phyloP scores from a whole-genome alignment of 306 rosid species.

The Lathyrus tuberosus region DNA sequence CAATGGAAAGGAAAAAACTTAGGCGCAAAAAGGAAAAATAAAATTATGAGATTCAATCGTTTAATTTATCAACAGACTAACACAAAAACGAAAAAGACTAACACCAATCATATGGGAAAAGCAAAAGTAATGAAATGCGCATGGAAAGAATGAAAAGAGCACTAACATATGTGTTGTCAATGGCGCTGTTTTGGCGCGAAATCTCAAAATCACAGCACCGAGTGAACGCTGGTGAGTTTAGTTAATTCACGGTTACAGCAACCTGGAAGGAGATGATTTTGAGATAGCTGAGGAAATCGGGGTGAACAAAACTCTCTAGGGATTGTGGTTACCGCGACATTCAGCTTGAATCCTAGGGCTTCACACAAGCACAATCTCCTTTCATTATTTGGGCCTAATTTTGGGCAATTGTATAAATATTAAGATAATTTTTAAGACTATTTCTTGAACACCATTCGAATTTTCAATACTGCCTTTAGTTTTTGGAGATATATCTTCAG shows the following conservation, averaged over 20 bases:
- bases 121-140: background rate
- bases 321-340: background rate
- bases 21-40: background rate
- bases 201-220: background rate
- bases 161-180: background rate
- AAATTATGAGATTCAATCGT: background rate
- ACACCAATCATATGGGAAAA: too few species aligned
- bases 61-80: background rate
- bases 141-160: background rate
- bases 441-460: too few species aligned
- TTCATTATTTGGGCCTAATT: constrained; percentile 1
- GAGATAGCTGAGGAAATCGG: background rate
- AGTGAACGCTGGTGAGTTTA: background rate
- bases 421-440: too few species aligned
- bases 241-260: background rate
- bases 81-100: background rate
- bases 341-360: background rate
- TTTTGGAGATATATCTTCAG: too few species aligned
- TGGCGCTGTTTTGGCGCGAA: background rate
- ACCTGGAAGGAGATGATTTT: background rate
- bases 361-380: background rate
- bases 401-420: background rate
- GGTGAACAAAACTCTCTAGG: background rate
- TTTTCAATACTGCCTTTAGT: too few species aligned
- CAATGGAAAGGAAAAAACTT: background rate